Evolutionary conservation across 768 basidiomycete species (phyloP), one percentile per base, ranked within the genome.

Genomic region (Sarcodon sp.): DNA sequence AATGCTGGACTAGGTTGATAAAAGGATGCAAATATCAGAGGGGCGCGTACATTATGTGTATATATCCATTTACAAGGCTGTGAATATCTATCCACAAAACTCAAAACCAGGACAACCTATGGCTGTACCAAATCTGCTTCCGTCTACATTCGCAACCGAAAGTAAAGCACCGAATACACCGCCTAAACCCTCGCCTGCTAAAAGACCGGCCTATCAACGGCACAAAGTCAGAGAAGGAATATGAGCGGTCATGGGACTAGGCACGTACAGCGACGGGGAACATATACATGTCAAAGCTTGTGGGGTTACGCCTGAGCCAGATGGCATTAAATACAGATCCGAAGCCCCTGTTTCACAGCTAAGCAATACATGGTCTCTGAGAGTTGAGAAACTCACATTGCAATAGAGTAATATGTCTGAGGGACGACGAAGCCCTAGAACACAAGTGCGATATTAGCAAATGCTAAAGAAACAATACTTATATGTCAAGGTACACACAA

Each of bases 121-220:
- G 33, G 64, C 66, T 36, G 75, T 75, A 3, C 76, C 76, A 47
- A 61, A 72, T 50, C 13, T 50, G 16, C 32, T 32, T 32, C 75
- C 75, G 50, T 75, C 73, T 35, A 77, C 76, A 46, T 70, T 69
- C 35, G 66, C 59, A 46, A 78, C 64, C 32, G 74, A 71, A 18
- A 79, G 64, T n/a, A 78, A 58, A 10, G 77, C 76, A 51, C 73
- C 71, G 58, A 78, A 68, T 45, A 80, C 76, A 56, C 77, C 78
- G 31, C 76, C 78, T 33, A 80, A 64, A 61, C 78, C 78, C 53
- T 79, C 77, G 27, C 77, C 77, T 34, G 76, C 75, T 33, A 79
- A 63, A 50, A 76, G 61, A 54, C 77, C 77, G 45, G 72, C 72
- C 21, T 27, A 27, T 27, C 21, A 27, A 2, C 21, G 21, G 4